Base-by-base conservation (phyloP, 495 filamentous ascomycete species). In the Thermothielavioides terrestris region DNA sequence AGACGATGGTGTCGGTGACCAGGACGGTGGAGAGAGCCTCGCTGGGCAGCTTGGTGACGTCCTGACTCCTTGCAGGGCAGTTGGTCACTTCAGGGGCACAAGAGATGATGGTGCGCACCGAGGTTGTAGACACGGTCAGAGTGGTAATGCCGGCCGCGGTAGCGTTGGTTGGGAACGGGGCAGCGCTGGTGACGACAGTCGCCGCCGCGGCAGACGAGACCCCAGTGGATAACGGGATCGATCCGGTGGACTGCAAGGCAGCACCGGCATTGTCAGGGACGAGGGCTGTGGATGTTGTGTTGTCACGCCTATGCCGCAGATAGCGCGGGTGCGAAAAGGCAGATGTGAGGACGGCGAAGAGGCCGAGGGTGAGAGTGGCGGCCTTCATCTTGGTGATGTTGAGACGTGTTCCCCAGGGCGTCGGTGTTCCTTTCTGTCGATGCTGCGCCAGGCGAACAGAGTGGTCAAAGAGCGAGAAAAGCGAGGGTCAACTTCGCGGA, bases 61-160 rank as follows among this genome's bases (percentile, higher is more conserved):
- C 69, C 35, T 61, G 65, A 28, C 69, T 61, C 52, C 63, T 60
- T 40, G 65, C 76, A 5, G 81, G 81, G 73, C 83, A 86, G 68
- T 80, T 71, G 28, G 77, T 83, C 38, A 85, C 72, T 12, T 73
- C 80, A 8, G 81, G 59, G 25, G 77, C 77, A 57, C 81, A 85
- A 42, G 76, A 77, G 28, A 75, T 82, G 58, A 84, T 73, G 15
- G 82, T 84, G 46, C 77, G 64, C 54, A 77, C 68, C 49, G 71
- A 70, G 12, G 82, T 86, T 35, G 75, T 68, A 55, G 75, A 75
- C 26, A 74, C 66, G 44, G 71, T 76, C 45, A 76, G 46, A 27
- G 73, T 76, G 25, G 71, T 75, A 52, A 64, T 43, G 18, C 52
- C 56, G 21, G 37, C 59, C 14, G 39, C 55, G n/a, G 49, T 56